These are phyloP conservation scores for Globisporangium spiculum DNA, from an alignment of 352 stramenopile species.

Conservation along the genomic window DNA sequence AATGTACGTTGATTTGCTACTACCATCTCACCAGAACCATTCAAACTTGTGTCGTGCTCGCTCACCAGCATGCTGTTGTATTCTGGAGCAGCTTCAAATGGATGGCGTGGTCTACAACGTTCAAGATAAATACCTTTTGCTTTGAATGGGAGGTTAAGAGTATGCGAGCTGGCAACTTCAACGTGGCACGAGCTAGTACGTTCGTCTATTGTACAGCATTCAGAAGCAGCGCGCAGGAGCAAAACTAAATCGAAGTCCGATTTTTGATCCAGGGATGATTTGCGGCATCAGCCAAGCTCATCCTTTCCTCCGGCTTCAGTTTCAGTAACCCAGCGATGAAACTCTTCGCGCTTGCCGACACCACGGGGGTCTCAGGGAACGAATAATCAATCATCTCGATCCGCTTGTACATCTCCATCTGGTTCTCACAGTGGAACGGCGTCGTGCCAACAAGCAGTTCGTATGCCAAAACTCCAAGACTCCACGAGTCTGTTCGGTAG, in stretches of 20 bases:
- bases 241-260: conserved; percentile 26
- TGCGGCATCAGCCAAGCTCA: conserved; percentile 52
- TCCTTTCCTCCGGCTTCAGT: conserved; percentile 48
- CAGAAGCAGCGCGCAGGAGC: background rate
- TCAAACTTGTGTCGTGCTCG: background rate
- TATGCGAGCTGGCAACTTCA: background rate
- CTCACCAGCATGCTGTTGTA: conserved; percentile 1
- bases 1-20: conserved; percentile 37
- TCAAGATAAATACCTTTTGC: conserved; percentile 53
- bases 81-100: conserved; percentile 49
- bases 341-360: conserved; percentile 54
- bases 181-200: background rate
- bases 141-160: conserved; percentile 33
- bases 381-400: conserved; percentile 58
- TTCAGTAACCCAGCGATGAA: conserved; percentile 68
- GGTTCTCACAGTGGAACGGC: conserved; percentile 79
- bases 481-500: conserved; percentile 75
- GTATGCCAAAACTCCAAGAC: conserved; percentile 79
- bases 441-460: conserved; percentile 75
- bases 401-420: conserved; percentile 82
- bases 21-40: background rate
- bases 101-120: conserved; percentile 56
- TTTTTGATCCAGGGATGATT: conserved; percentile 65
- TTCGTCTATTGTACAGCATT: conserved; percentile 23
- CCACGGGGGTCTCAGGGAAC: conserved; percentile 43